A percentile compares a stretch with the other conserved stretches of the same genome.
These are phyloP conservation scores for Crataegus laevigata DNA, from an alignment of 306 rosid genomes.

Conservation along the genomic window DNA sequence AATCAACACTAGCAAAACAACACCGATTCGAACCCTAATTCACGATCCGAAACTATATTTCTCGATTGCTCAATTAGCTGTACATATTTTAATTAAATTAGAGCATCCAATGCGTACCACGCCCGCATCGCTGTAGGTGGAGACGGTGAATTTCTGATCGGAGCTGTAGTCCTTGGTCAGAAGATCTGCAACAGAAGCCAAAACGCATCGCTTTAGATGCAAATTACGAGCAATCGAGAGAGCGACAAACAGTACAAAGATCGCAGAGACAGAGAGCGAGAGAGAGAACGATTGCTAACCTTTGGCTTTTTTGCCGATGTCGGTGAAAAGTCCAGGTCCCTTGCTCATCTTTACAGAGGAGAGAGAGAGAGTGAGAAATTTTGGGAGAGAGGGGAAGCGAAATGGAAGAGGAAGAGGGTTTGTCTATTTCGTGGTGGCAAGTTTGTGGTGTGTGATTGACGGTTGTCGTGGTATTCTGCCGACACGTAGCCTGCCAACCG, in stretches of 20 bases:
- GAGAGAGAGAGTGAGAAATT: neutral
- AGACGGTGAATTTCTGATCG: constrained; percentile 74
- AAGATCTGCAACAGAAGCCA: constrained; percentile 51
- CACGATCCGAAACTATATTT: neutral
- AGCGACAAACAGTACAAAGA: neutral
- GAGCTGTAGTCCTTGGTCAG: constrained; percentile 65
- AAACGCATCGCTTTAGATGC: constrained; percentile 14
- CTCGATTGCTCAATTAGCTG: neutral
- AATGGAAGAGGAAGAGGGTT: neutral
- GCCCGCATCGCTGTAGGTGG: constrained; percentile 66
- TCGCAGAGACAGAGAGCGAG: neutral
- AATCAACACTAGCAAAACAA: neutral
- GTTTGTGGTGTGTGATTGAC: constrained; percentile 4
- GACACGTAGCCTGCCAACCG: constrained; percentile 13
- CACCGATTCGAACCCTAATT: neutral
- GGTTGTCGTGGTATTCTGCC: neutral
- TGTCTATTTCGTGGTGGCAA: constrained; percentile 8
- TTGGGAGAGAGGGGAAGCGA: constrained; percentile 21
- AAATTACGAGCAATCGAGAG: neutral
- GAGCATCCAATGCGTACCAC: constrained; percentile 41
- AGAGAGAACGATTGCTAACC: constrained; percentile 31
- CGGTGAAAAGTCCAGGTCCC: constrained; percentile 82
- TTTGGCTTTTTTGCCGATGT: constrained; percentile 83
- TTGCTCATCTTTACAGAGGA: constrained; percentile 56
- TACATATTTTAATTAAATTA: neutral